Base-by-base conservation (phyloP, 2,329 filamentous ascomycete genomes). In the Neophaeococcomyces aloes region DNA sequence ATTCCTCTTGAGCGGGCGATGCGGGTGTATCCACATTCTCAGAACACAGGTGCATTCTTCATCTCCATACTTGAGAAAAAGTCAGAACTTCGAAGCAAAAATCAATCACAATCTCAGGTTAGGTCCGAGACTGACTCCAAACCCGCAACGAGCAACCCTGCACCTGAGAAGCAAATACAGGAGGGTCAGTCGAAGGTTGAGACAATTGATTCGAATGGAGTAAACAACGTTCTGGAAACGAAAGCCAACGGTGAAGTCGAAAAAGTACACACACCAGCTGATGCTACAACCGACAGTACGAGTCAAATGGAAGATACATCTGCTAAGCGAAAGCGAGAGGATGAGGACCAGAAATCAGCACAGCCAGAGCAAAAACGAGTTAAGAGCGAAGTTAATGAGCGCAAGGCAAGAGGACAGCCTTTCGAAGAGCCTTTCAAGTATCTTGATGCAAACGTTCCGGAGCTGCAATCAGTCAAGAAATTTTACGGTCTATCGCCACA, bases 1-100 rank as follows among this genome's bases (percentile, higher is more conserved):
- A 71, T 95, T 18, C 87, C 87, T 13, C 74, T 96, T 14, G 85
- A 95, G 57, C 78, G 83, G 48, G 95, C 89, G 65, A 88, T 96
- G 74, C 78, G 91, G 49, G 80, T 98, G 5, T 98, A 96, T 62
- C 85, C 88, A 27, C 91, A 98, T 63, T 75, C 87, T 59, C 91
- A 98, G 65, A 87, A 98, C 57, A 98, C 91, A 2, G 91, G 91
- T 44, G 89, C 83, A 17, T 98, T 98, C 72, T 98, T 98, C 68
- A 95, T 98, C 60, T 83, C 87, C 0, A 88, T 95, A 0, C 67
- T 98, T 14, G 84, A 95, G 69, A 98, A 98, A 73, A 81, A 81
- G 61, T 75, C 78, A 19, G 91, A 95, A 53, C 87, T 94, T 61
- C 83, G 76, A 60, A 82, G 80, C 7, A 83, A 76, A 62, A 79